Percentiles rank a stretch among this genome's conserved stretches.
These are phyloP conservation scores for Penicillium manginii DNA, from an alignment of 495 filamentous ascomycete species.

Conservation along the genomic window DNA sequence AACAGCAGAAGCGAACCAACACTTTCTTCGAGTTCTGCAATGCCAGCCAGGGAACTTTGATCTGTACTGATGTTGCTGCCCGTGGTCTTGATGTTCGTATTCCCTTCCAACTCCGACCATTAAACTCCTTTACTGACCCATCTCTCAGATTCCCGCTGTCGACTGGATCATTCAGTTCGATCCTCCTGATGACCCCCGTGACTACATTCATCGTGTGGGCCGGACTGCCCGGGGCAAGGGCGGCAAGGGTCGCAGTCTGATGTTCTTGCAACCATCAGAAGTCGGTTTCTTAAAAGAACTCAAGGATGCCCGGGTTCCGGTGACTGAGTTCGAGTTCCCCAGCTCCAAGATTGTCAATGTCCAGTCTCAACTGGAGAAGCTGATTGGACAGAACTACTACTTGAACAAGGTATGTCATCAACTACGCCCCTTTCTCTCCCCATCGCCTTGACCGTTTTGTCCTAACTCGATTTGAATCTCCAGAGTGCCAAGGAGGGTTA, in stretches of 20 bases:
- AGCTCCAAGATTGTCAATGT: slow-evolving; percentile 89
- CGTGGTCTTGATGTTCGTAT: slow-evolving; percentile 79
- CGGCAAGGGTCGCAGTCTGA: slow-evolving; percentile 78
- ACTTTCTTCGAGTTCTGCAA: slow-evolving; percentile 99
- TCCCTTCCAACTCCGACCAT: background rate
- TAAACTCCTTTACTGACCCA: slow-evolving; percentile 11
- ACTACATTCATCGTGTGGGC: slow-evolving; percentile 97
- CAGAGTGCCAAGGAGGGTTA: slow-evolving; percentile 72
- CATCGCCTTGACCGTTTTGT: background rate
- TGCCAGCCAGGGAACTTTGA: slow-evolving; percentile 83
- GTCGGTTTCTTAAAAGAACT: slow-evolving; percentile 90
- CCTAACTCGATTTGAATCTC: background rate
- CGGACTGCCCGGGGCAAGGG: slow-evolving; percentile 88
- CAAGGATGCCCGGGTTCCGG: slow-evolving; percentile 88
- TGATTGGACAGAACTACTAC: slow-evolving; percentile 95
- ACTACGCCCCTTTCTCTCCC: background rate
- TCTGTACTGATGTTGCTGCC: slow-evolving; percentile 96
- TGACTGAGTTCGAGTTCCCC: slow-evolving; percentile 96
- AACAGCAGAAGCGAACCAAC: slow-evolving; percentile 95
- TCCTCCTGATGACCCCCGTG: slow-evolving; percentile 85
- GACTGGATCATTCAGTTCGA: slow-evolving; percentile 98
- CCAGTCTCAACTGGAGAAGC: slow-evolving; percentile 90
- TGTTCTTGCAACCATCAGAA: slow-evolving; percentile 93
- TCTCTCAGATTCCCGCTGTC: slow-evolving; percentile 75
- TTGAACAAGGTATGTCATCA: slow-evolving; percentile 71